Conservation (phyloP, 805 yeast species). For the Aciculoconidium aculeatum region DNA sequence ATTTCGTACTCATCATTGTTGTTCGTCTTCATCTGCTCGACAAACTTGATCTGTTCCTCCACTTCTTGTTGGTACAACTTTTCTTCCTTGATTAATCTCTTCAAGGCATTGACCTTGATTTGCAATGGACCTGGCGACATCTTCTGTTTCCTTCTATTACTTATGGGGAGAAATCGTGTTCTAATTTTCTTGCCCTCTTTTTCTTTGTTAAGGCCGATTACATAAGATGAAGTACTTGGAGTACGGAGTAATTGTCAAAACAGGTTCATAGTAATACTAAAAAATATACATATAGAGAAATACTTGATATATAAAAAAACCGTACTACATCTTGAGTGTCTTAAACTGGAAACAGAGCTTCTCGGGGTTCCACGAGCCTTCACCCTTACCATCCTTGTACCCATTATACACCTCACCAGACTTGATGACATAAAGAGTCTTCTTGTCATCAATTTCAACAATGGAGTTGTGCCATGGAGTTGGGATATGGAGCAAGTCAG, state of each 20-base stretch:
- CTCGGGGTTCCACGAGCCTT: conserved; percentile 20
- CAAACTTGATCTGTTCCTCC: conserved; percentile 43
- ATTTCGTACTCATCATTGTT: conserved; percentile 60
- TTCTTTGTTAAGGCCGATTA: no score
- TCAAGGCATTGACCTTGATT: conserved; percentile 65
- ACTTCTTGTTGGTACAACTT: conserved; percentile 54
- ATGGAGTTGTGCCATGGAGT: conserved; percentile 64
- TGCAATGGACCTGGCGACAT: conserved; percentile 71
- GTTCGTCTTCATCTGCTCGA: conserved; percentile 41
- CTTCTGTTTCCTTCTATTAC: conserved; percentile 4
- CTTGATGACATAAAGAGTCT: conserved; percentile 19
- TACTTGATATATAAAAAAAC: conserved; percentile 1
- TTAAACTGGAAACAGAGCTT: conserved; percentile 8
- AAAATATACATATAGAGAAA: no score
- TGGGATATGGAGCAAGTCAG: conserved; percentile 55
- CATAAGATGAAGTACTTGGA: no score
- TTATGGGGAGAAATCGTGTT: no score
- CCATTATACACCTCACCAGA: conserved; percentile 10
- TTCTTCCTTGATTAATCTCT: conserved; percentile 65
- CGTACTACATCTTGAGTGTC: conserved; percentile 2
- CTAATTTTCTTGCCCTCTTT: no score
- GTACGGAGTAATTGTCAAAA: no score
- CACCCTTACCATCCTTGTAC: conserved; percentile 9
- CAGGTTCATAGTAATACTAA: no score
- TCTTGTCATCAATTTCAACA: conserved; percentile 34